Conservation (phyloP, 2,329 filamentous ascomycete genomes). For the Clonostachys byssicola region DNA sequence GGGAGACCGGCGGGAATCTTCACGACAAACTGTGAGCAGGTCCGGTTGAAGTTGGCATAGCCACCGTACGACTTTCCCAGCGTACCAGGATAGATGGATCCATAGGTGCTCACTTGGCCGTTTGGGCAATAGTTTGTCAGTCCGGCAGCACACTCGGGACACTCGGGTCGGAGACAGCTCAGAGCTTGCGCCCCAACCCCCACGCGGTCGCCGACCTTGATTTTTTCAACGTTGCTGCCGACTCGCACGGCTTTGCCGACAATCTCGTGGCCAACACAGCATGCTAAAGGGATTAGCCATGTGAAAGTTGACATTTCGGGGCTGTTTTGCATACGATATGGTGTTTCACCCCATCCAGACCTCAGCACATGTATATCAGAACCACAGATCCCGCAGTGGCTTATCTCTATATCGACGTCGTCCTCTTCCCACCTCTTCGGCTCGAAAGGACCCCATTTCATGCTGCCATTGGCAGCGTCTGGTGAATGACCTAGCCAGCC, state of each 20-base stretch:
- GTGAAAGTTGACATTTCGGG: background rate
- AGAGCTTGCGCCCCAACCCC: constrained; percentile 58
- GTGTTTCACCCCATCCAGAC: constrained; percentile 39
- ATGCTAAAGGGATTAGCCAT: constrained; percentile 24
- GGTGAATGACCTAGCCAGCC: constrained; percentile 41
- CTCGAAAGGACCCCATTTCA: constrained; percentile 48
- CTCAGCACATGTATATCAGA: constrained; percentile 53
- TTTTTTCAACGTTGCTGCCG: constrained; percentile 38
- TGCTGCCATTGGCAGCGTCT: constrained; percentile 38
- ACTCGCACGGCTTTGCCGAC: constrained; percentile 54
- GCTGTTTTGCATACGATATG: constrained; percentile 6
- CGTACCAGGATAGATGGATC: constrained; percentile 20
- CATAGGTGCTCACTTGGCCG: too few species aligned
- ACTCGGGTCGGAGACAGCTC: constrained; percentile 27
- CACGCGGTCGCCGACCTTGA: constrained; percentile 60
- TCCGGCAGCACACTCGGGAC: constrained; percentile 32
- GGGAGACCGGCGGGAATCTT: constrained; percentile 36
- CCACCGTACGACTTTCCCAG: constrained; percentile 38
- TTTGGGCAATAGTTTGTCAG: constrained; percentile 34
- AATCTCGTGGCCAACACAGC: constrained; percentile 63
- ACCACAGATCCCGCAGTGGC: constrained; percentile 62
- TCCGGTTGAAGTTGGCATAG: constrained; percentile 25
- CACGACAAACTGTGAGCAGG: constrained; percentile 39
- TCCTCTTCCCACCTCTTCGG: constrained; percentile 61
- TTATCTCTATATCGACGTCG: constrained; percentile 60